These are phyloP conservation scores for Macrocybe gigantea DNA, from an alignment of 768 basidiomycete genomes.

Conservation along the genomic window DNA sequence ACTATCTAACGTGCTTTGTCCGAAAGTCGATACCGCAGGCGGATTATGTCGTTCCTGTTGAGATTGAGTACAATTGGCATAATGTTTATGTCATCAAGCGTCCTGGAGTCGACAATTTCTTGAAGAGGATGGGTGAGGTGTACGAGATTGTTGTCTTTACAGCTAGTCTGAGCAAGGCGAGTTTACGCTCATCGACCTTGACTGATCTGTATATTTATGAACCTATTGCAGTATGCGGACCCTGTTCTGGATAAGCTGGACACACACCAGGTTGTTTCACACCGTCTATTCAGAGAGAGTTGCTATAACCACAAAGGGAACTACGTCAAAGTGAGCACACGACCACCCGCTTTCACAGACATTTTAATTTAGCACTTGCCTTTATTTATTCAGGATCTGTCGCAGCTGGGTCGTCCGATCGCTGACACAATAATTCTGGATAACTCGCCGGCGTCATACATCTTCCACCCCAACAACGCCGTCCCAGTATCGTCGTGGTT, in stretches of 20 bases:
- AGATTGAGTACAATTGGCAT: slow-evolving; percentile 97
- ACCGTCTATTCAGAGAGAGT: slow-evolving; percentile 94
- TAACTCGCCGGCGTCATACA: slow-evolving; percentile 98
- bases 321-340: slow-evolving; percentile 84
- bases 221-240: slow-evolving; percentile 77
- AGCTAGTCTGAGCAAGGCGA: slow-evolving; percentile 93
- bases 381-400: slow-evolving; percentile 66
- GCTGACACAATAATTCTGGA: slow-evolving; percentile 95
- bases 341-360: no score
- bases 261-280: slow-evolving; percentile 84
- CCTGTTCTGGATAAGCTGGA: slow-evolving; percentile 98
- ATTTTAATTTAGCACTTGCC: background rate
- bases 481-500: slow-evolving; percentile 99
- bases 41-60: slow-evolving; percentile 98
- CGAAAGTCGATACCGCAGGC: slow-evolving; percentile 85
- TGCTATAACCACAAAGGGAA: slow-evolving; percentile 99
- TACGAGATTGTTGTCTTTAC: slow-evolving; percentile 99
- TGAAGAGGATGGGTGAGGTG: slow-evolving; percentile 97
- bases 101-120: slow-evolving; percentile 94
- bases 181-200: slow-evolving; percentile 13
- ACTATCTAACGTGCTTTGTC: slow-evolving; percentile 1
- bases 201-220: slow-evolving; percentile 7
- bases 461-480: slow-evolving; percentile 98
- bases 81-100: slow-evolving; percentile 99
- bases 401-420: slow-evolving; percentile 93